Evolutionary conservation across 768 basidiomycete species (phyloP).

Genomic region (Tylopilus cervinicoccineus): DNA sequence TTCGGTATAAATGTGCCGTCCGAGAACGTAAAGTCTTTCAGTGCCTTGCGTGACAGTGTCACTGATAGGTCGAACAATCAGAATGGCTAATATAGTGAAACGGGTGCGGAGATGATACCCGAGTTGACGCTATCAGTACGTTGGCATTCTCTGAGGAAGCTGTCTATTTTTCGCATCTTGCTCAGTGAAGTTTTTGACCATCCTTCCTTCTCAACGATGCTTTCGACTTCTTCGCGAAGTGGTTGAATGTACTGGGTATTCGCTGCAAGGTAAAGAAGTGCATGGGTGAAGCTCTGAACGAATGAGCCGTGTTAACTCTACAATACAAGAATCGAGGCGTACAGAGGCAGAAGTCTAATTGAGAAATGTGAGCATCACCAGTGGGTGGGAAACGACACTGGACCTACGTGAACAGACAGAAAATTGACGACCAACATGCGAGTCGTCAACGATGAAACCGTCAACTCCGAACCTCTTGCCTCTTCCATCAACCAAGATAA

Average conservation of each 20-base stretch:
- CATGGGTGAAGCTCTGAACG: constrained; percentile 20
- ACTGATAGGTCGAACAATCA: constrained; percentile 12
- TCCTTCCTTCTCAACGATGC: constrained; percentile 24
- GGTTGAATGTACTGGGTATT: constrained; percentile 32
- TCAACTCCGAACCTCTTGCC: not conserved
- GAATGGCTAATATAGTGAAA: not conserved
- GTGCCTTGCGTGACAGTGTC: constrained; percentile 29
- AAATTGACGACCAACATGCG: not conserved
- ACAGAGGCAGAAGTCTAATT: too few relatives aligned
- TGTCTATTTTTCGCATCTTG: constrained; percentile 37
- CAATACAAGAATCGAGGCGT: not conserved
- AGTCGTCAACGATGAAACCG: not conserved
- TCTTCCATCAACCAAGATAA: constrained; percentile 15
- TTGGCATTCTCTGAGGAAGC: constrained; percentile 31
- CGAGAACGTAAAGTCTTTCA: constrained; percentile 33
- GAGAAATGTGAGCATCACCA: too few relatives aligned
- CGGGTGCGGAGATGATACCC: not conserved
- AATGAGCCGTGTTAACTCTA: too few relatives aligned
- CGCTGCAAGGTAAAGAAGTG: constrained; percentile 34
- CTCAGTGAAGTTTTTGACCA: constrained; percentile 27
- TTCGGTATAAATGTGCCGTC: too few relatives aligned
- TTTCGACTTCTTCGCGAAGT: too few relatives aligned
- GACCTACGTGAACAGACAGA: not conserved
- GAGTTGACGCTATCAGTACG: not conserved
- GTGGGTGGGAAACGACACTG: not conserved